Percentiles rank a stretch among this genome's conserved stretches.
These are phyloP conservation scores for Paecilomyces sp. DNA, from an alignment of 2,329 filamentous ascomycete genomes.

Conservation along the genomic window DNA sequence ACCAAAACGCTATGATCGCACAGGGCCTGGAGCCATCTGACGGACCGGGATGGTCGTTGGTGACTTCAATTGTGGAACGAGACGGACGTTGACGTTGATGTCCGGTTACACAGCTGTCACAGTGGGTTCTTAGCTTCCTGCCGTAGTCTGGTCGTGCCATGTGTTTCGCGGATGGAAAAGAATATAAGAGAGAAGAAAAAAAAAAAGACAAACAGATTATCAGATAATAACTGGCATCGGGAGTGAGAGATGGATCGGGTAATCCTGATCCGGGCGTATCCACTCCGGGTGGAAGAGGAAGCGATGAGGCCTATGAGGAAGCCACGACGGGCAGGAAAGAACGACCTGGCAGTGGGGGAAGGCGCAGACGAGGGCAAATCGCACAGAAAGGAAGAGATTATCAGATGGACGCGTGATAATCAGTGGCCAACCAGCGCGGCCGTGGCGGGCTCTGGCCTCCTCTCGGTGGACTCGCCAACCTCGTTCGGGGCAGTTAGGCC, in stretches of 20 bases:
- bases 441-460: not conserved
- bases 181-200: too few relatives aligned
- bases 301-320: not conserved
- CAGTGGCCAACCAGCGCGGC: not conserved
- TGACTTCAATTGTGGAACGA: too few relatives aligned
- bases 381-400: not conserved
- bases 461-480: not conserved
- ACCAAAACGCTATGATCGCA: too few relatives aligned
- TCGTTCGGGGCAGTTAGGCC: not conserved
- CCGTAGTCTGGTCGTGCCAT: too few relatives aligned
- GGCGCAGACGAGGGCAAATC: not conserved
- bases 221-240: not conserved
- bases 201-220: not conserved
- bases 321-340: not conserved
- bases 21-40: too few relatives aligned
- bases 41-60: too few relatives aligned
- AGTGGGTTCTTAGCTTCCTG: too few relatives aligned
- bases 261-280: not conserved
- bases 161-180: too few relatives aligned
- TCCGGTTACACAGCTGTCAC: too few relatives aligned
- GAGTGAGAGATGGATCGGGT: not conserved
- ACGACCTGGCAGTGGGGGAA: not conserved
- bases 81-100: too few relatives aligned
- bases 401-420: not conserved
- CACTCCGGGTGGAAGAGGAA: not conserved